Conservation (phyloP, 75 land plant species). For the Cunninghamia lanceolata region DNA sequence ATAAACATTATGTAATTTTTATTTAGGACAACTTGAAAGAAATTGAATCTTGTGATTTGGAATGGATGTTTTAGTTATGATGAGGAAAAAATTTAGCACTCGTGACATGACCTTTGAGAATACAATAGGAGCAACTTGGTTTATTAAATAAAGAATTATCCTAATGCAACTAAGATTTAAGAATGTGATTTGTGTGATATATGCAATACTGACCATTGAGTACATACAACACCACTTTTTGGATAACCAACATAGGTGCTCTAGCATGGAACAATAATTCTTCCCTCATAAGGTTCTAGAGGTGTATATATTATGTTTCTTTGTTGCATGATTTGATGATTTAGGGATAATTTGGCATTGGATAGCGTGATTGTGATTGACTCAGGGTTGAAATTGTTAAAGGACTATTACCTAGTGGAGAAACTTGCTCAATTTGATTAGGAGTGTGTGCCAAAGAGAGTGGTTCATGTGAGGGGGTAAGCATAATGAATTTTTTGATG, state of each 20-base stretch:
- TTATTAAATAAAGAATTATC: too few species aligned
- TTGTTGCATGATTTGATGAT: not conserved
- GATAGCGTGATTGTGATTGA: not conserved
- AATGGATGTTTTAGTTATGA: too few species aligned
- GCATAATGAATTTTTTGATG: conserved; percentile 87
- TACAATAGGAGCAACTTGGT: too few species aligned
- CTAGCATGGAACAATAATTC: conserved; percentile 89
- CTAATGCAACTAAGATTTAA: not conserved
- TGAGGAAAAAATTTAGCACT: too few species aligned
- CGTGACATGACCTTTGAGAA: too few species aligned
- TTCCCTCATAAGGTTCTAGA: conserved; percentile 71
- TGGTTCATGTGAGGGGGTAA: conserved; percentile 91
- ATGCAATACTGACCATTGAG: conserved; percentile 77
- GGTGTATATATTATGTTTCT: conserved; percentile 35
- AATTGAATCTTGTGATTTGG: too few species aligned
- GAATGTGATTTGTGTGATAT: not conserved
- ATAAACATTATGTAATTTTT: too few species aligned
- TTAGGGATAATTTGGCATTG: not conserved
- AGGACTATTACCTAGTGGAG: conserved; percentile 80
- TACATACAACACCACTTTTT: conserved; percentile 63
- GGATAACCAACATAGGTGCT: conserved; percentile 73
- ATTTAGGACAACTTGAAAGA: too few species aligned
- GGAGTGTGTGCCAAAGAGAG: conserved; percentile 88
- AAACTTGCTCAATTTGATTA: conserved; percentile 78
- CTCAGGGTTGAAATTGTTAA: conserved; percentile 68